Conservation (phyloP, 2,329 filamentous ascomycete species). For the Alternaria arbusti region DNA sequence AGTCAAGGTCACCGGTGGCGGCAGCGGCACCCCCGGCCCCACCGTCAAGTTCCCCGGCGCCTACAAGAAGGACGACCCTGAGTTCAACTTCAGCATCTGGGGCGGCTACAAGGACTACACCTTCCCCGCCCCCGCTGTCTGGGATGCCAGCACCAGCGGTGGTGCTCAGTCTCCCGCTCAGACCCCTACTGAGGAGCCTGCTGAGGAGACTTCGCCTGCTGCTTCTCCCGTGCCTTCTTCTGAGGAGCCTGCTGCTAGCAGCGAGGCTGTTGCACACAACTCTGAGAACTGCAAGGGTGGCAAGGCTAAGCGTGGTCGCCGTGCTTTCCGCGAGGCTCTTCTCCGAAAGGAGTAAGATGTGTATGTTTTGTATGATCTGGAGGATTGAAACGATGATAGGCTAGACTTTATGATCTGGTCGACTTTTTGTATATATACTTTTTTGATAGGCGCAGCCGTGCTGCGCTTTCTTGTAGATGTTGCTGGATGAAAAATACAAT, state of each 20-base stretch:
- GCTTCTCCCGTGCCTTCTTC: background rate
- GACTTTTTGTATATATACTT: background rate
- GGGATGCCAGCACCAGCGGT: conserved; percentile 12
- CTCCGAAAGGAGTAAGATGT: background rate
- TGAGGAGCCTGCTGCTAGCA: background rate
- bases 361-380: background rate
- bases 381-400: background rate
- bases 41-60: conserved; percentile 50
- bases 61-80: conserved; percentile 40
- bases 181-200: background rate
- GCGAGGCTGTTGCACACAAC: background rate
- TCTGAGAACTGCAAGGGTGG: conserved; percentile 1
- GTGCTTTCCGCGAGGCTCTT: conserved; percentile 7
- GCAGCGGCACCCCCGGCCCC: conserved; percentile 34
- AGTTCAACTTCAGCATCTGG: conserved; percentile 25
- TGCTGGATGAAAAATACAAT: background rate
- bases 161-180: background rate
- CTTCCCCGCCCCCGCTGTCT: conserved; percentile 25
- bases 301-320: conserved; percentile 6
- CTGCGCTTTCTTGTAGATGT: conserved; percentile 5
- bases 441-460: background rate
- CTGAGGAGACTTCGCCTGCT: background rate
- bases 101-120: conserved; percentile 29
- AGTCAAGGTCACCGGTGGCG: conserved; percentile 48
- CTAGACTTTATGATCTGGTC: background rate